Percentiles rank a stretch among this genome's conserved stretches.
These are phyloP conservation scores for Capronia americana DNA, from an alignment of 2,329 filamentous ascomycete genomes.

Conservation along the genomic window DNA sequence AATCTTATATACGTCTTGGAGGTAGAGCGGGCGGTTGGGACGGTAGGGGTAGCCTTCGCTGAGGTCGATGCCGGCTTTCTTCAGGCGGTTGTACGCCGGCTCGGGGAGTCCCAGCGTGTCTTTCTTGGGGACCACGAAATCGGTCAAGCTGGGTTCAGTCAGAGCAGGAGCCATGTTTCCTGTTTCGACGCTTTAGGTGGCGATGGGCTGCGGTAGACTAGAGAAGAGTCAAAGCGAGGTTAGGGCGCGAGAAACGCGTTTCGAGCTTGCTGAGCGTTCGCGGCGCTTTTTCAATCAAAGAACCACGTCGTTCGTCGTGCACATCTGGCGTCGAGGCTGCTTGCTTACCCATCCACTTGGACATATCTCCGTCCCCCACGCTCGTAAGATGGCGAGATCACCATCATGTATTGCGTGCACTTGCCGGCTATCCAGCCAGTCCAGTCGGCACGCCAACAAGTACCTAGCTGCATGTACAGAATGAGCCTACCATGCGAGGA, in stretches of 20 bases:
- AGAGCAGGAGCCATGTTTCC: conserved; percentile 62
- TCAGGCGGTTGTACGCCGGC: conserved; percentile 63
- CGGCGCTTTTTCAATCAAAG: conserved; percentile 13
- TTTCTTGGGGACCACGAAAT: conserved; percentile 67
- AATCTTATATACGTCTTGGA: conserved; percentile 73
- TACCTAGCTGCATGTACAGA: neutral
- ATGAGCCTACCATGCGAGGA: neutral
- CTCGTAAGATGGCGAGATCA: conserved; percentile 18
- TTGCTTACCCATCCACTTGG: conserved; percentile 21
- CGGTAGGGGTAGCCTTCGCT: conserved; percentile 75
- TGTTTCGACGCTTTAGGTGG: neutral
- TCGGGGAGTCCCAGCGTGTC: conserved; percentile 69
- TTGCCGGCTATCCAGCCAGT: conserved; percentile 9
- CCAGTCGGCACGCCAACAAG: neutral
- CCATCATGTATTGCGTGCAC: conserved; percentile 15
- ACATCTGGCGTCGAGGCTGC: neutral
- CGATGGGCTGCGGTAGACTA: neutral
- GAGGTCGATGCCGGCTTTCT: conserved; percentile 72
- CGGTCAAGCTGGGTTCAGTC: conserved; percentile 67
- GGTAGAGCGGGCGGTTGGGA: conserved; percentile 69
- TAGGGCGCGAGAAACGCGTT: neutral
- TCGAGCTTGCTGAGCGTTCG: neutral
- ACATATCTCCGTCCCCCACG: neutral
- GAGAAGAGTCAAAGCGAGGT: neutral
- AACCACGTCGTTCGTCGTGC: neutral